Evolutionary conservation across 805 yeast genomes (phyloP), one percentile per base, ranked within the genome.

Genomic region (Kurtzmaniella fragi): DNA sequence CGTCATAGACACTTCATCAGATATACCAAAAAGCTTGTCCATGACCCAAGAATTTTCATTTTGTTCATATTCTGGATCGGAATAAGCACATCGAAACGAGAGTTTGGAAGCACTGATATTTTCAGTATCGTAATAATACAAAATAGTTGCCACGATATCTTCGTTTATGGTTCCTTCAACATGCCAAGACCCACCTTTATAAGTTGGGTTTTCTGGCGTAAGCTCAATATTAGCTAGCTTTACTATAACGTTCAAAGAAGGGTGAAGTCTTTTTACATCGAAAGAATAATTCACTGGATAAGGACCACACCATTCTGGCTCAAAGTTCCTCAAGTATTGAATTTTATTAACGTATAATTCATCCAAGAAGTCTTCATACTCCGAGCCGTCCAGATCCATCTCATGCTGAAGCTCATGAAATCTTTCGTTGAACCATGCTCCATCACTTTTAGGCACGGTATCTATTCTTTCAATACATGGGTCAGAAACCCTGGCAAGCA

Each of bases 111-210:
- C 60, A 1, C 49, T 42, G 35, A 62, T 56, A 39, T 62, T 62
- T 17, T 57, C 57, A 7, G 47, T 35, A 31, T 62, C 67, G 37
- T 60, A 62, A 43, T 62, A 62, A 48, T 62, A 62, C 29, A 62
- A 41, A n/a, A 54, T 46, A 3, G 65, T 60, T 6, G 67, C 67
- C 4, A 62, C 57, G 32, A 62, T 62, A 33, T 57, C 54, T 35
- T 62, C 68, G 40, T 55, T 56, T 31, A 50, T 48, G 7, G 60
- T 49, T 1, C 67, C 68, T 38, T 62, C 67, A 1, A 61, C 53
- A 35, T 62, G 67, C 67, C 67, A 62, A 2, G 57, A 35, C 1
- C 68, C 67, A 3, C 68, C 67, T 1, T 40, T 38, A 33, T 62
- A 62, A 8, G 35, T 34, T 4, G 67, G 64, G 13, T 47, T 49